Percentiles rank a stretch among this genome's conserved stretches.
phyloP scores from a whole-genome alignment of 2,329 filamentous ascomycete species.

The Aspergillus floridensis region DNA sequence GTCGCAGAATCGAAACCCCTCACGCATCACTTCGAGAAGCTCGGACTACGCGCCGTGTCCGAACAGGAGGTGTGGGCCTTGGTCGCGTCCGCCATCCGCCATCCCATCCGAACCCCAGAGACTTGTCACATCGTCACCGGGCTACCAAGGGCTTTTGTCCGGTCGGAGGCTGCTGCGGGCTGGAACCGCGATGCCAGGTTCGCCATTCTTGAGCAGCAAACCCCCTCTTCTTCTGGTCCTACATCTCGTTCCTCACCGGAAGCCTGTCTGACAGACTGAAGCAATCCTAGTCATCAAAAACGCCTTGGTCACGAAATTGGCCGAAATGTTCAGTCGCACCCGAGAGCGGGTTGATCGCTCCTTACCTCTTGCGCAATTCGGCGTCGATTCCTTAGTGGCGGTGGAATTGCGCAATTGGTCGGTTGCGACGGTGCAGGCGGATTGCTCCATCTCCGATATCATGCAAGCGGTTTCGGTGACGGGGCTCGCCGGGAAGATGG shows the following conservation, averaged over 20 bases:
- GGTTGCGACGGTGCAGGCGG: not conserved
- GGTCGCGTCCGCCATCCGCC: not conserved
- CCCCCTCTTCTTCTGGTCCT: not conserved
- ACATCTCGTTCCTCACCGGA: not conserved
- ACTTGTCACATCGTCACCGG: not conserved
- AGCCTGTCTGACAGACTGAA: not conserved
- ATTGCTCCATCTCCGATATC: not conserved
- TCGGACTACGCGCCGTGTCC: not conserved
- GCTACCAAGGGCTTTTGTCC: not conserved
- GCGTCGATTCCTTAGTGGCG: not conserved
- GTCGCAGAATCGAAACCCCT: not conserved
- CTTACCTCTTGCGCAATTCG: not conserved
- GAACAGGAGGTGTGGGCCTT: not conserved
- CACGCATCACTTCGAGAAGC: not conserved
- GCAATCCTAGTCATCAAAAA: not conserved
- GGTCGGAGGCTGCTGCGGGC: not conserved
- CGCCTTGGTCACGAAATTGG: not conserved
- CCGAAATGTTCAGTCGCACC: not conserved
- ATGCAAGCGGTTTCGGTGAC: not conserved
- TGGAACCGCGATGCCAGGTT: not conserved
- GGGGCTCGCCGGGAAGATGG: not conserved
- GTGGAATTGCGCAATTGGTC: not conserved
- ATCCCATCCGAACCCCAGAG: not conserved
- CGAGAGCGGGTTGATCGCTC: not conserved
- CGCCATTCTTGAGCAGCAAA: not conserved